These are phyloP conservation scores for Penicillium mononematosum DNA, from an alignment of 495 filamentous ascomycete genomes.

Conservation along the genomic window DNA sequence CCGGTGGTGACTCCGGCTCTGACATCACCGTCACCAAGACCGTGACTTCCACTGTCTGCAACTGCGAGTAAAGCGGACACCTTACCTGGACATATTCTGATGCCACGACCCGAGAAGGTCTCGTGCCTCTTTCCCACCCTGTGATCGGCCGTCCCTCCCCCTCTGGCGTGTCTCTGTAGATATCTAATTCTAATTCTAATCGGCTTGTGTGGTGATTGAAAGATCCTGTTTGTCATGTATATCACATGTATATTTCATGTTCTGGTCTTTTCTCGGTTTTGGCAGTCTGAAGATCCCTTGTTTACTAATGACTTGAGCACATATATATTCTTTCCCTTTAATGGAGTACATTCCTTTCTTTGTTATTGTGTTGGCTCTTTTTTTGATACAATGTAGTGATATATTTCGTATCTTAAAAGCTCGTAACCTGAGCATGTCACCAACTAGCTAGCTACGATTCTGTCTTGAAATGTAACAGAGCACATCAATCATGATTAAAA, in stretches of 20 bases:
- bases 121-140: slow-evolving; percentile 4
- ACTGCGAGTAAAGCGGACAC: slow-evolving; percentile 22
- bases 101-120: background rate
- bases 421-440: background rate
- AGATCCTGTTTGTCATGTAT: background rate
- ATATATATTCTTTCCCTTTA: slow-evolving; percentile 28
- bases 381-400: background rate
- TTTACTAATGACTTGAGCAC: slow-evolving; percentile 17
- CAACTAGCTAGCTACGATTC: too few relatives aligned
- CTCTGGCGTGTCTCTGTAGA: slow-evolving; percentile 36
- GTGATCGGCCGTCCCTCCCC: slow-evolving; percentile 5
- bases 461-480: background rate
- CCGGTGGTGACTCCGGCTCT: slow-evolving; percentile 7
- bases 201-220: slow-evolving; percentile 21
- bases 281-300: slow-evolving; percentile 16
- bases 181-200: slow-evolving; percentile 44
- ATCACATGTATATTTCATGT: background rate
- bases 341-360: slow-evolving; percentile 41
- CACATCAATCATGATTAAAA: background rate
- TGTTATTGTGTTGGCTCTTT: background rate
- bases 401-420: background rate
- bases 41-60: slow-evolving; percentile 33
- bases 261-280: background rate
- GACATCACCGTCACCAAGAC: slow-evolving; percentile 32
- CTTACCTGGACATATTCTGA: slow-evolving; percentile 1